phyloP scores from a whole-genome alignment of 805 yeast genomes.

The Starmerella cellae region DNA sequence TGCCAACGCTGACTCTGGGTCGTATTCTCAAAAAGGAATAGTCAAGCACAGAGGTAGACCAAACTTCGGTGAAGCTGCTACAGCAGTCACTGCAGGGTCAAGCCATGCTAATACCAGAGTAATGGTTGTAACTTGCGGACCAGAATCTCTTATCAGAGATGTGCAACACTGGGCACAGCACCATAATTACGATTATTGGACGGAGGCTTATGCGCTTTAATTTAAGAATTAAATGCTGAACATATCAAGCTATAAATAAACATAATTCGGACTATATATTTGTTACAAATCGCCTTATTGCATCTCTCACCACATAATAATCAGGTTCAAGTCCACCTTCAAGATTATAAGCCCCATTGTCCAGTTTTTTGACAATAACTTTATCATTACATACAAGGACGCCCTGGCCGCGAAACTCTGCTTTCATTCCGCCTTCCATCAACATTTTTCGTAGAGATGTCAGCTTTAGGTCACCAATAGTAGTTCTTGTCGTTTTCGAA shows the following conservation, averaged over 20 bases:
- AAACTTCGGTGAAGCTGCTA: constrained; percentile 4
- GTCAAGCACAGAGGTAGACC: constrained; percentile 16
- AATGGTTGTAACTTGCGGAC: constrained; percentile 23
- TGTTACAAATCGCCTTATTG: constrained; percentile 18
- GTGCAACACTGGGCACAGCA: constrained; percentile 17
- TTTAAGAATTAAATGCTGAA: too few relatives aligned
- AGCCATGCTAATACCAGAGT: neutral
- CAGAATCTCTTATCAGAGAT: constrained; percentile 16
- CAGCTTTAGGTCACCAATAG: constrained; percentile 73
- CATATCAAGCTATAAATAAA: neutral
- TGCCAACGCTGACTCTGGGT: neutral
- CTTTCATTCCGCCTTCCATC: constrained; percentile 45
- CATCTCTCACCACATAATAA: constrained; percentile 38
- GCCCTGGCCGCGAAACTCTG: constrained; percentile 90
- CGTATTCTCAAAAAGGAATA: neutral
- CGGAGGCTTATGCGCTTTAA: constrained; percentile 18
- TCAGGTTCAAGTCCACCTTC: constrained; percentile 68
- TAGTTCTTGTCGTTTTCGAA: constrained; percentile 4
- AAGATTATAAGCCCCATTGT: constrained; percentile 69
- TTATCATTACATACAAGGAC: constrained; percentile 69
- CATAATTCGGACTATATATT: constrained; percentile 6
- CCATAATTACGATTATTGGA: constrained; percentile 11
- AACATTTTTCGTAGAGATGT: constrained; percentile 64
- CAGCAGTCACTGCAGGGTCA: neutral
- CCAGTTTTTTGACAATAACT: constrained; percentile 62